phyloP scores from a whole-genome alignment of 2,329 filamentous ascomycete species.

The Colletotrichum falcatum region DNA sequence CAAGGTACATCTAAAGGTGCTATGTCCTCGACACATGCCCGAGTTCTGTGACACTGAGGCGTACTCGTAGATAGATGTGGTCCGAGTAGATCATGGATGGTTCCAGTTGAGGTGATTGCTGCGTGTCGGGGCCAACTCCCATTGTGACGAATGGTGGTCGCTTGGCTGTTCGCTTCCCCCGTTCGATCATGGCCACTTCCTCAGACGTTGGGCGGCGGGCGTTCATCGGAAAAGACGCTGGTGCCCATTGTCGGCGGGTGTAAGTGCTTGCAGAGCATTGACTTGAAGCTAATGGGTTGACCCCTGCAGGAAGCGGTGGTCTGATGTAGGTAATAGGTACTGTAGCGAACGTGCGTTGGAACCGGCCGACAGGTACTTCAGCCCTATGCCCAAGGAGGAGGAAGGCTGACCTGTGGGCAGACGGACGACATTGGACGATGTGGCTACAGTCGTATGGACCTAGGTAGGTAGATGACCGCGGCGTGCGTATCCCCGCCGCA shows the following conservation, averaged over 20 bases:
- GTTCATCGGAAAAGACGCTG: background rate
- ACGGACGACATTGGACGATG: slow-evolving; percentile 14
- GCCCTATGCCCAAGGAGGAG: slow-evolving; percentile 24
- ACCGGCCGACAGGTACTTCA: slow-evolving; percentile 10
- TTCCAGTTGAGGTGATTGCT: background rate
- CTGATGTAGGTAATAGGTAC: slow-evolving; percentile 9
- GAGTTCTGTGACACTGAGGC: background rate
- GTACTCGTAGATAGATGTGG: background rate
- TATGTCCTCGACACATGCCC: background rate
- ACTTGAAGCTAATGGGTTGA: slow-evolving; percentile 12
- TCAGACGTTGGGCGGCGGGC: background rate
- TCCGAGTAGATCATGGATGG: background rate
- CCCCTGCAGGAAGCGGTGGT: slow-evolving; percentile 27
- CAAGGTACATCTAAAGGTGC: background rate
- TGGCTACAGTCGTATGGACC: background rate
- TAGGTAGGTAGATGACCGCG: slow-evolving; percentile 1
- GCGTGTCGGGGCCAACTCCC: background rate
- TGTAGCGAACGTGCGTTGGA: slow-evolving; percentile 15
- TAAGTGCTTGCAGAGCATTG: background rate
- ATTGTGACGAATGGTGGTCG: background rate
- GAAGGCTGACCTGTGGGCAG: slow-evolving; percentile 1
- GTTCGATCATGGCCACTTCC: background rate
- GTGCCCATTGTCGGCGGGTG: background rate
- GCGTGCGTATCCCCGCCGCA: slow-evolving; percentile 5
- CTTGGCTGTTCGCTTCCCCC: background rate